Evolutionary conservation across 208 protist species (phyloP).

Genomic region (Willaertia magna): DNA sequence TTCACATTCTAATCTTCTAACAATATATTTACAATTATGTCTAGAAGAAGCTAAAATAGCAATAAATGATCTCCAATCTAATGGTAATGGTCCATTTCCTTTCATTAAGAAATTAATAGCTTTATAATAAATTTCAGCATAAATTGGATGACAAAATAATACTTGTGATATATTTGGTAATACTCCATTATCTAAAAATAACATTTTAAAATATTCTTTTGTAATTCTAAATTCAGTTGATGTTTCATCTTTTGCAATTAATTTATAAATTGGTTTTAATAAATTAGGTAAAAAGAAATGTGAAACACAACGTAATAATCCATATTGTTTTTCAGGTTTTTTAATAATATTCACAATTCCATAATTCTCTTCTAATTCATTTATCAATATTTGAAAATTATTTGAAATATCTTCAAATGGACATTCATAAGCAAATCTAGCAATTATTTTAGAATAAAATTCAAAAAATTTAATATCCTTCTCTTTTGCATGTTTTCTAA

Average conservation of each 20-base stretch:
- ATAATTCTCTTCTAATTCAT: not conserved
- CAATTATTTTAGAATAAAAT: not conserved
- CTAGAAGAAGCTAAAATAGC: not conserved
- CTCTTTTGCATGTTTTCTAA: not conserved
- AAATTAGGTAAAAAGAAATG: not conserved
- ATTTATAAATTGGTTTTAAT: not conserved
- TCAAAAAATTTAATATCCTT: not conserved
- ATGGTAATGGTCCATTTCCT: not conserved
- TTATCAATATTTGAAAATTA: not conserved
- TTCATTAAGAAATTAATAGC: not conserved
- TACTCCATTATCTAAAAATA: not conserved
- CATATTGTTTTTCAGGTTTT: not conserved
- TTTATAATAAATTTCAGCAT: not conserved
- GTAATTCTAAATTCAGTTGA: no score
- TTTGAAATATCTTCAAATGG: slow-evolving; percentile 2
- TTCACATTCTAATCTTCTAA: not conserved
- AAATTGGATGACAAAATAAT: not conserved
- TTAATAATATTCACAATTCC: not conserved
- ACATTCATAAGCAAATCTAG: slow-evolving; percentile 7
- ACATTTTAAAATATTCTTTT: not conserved
- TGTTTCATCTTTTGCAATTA: not conserved
- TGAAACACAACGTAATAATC: not conserved
- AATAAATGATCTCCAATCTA: not conserved
- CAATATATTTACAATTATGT: slow-evolving; percentile 9
- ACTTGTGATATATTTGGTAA: not conserved